These are phyloP conservation scores for Immersiella caudata DNA, from an alignment of 495 filamentous ascomycete genomes.

Conservation along the genomic window DNA sequence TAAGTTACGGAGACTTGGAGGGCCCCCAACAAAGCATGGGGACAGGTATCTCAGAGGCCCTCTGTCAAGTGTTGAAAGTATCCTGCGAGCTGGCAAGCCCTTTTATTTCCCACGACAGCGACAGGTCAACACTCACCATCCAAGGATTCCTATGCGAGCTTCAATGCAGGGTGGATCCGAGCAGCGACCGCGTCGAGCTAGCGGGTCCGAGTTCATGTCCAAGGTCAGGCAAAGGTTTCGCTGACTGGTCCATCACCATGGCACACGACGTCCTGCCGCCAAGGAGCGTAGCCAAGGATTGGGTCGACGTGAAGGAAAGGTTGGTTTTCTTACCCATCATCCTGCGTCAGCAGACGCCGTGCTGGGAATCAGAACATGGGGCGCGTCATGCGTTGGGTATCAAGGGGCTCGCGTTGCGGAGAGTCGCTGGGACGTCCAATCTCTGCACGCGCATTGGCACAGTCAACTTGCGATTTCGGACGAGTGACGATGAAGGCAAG, in stretches of 20 bases:
- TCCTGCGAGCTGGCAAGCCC: not conserved
- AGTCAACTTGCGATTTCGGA: not conserved
- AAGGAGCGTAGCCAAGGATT: not conserved
- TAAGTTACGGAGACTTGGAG: not conserved
- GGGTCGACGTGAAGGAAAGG: not conserved
- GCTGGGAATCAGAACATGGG: not conserved
- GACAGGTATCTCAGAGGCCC: not conserved
- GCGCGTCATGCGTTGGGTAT: not conserved
- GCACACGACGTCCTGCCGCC: not conserved
- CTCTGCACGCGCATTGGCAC: not conserved
- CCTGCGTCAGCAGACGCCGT: too few species aligned
- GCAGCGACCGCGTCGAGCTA: not conserved
- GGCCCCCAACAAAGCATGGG: too few species aligned
- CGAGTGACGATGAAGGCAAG: not conserved
- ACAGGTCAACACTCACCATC: not conserved
- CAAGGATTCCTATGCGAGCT: not conserved
- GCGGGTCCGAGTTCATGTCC: not conserved
- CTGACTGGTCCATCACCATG: not conserved
- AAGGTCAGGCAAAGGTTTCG: too few species aligned
- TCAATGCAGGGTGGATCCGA: not conserved
- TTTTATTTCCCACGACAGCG: not conserved
- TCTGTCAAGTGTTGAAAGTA: not conserved
- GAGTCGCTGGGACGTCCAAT: not conserved
- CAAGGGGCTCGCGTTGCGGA: not conserved
- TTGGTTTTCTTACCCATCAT: not conserved